Evolutionary conservation across 2,329 filamentous ascomycete genomes (phyloP).

Genomic region (Ceratocystis variospora): DNA sequence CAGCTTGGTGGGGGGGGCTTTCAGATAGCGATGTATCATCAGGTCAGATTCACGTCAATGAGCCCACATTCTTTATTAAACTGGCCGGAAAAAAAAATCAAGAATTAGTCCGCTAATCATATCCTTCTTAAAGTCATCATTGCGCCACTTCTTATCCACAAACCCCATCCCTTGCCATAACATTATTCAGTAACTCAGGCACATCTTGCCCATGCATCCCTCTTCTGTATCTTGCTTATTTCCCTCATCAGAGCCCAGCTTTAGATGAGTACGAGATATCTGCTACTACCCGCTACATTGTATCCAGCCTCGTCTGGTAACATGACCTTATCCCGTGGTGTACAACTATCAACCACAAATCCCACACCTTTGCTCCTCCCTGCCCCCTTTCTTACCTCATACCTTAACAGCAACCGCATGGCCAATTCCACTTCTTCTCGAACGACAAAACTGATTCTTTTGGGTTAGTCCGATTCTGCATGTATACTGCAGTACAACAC

Average conservation of each 20-base stretch:
- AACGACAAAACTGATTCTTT: not conserved
- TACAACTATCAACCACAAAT: not conserved
- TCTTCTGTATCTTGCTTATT: not conserved
- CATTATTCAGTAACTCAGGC: not conserved
- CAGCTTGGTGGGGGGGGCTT: not conserved
- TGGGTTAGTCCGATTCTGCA: slow-evolving; percentile 4
- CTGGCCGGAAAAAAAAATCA: too few species aligned
- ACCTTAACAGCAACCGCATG: not conserved
- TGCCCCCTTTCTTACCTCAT: not conserved
- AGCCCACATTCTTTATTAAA: too few species aligned
- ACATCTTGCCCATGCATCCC: not conserved
- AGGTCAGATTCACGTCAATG: too few species aligned
- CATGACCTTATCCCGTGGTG: not conserved
- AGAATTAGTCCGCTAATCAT: too few species aligned
- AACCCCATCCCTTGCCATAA: not conserved
- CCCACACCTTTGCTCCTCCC: not conserved
- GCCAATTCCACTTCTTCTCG: not conserved
- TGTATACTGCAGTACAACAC: not conserved
- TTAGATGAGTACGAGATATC: not conserved
- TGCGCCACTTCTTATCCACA: too few species aligned
- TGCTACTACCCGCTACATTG: not conserved
- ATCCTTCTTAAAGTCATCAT: too few species aligned
- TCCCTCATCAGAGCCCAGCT: not conserved
- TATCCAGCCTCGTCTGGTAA: not conserved
- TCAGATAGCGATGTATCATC: too few species aligned